Conservation (phyloP, 306 rosid genomes). For the Ziziphus jujuba region DNA sequence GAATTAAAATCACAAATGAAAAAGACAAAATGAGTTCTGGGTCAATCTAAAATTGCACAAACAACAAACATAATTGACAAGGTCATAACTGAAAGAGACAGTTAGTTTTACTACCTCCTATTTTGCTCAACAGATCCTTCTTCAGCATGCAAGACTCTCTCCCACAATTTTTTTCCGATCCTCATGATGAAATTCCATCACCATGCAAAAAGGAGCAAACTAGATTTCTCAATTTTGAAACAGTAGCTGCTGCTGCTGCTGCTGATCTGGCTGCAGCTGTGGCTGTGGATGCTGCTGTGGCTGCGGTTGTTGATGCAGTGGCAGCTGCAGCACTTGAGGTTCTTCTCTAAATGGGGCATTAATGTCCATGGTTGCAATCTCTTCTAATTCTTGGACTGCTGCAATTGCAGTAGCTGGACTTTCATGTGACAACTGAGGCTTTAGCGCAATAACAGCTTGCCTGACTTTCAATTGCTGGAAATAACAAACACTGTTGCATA, state of each 20-base stretch:
- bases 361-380: conserved; percentile 58
- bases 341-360: conserved; percentile 53
- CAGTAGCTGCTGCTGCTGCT: conserved; percentile 18
- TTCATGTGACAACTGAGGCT: conserved; percentile 61
- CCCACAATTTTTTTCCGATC: conserved; percentile 38
- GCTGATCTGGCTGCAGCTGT: neutral
- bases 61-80: conserved; percentile 51
- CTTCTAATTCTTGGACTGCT: conserved; percentile 72
- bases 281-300: neutral
- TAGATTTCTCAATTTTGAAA: conserved; percentile 29
- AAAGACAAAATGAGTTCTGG: conserved; percentile 11
- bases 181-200: conserved; percentile 37
- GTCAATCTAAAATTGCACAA: conserved; percentile 28
- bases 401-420: conserved; percentile 51
- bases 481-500: conserved; percentile 6
- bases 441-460: conserved; percentile 60
- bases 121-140: conserved; percentile 56
- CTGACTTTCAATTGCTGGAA: conserved; percentile 73
- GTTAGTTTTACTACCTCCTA: conserved; percentile 73
- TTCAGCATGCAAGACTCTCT: conserved; percentile 43
- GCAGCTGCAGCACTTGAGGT: conserved; percentile 31
- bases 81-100: conserved; percentile 48
- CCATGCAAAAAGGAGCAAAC: conserved; percentile 10
- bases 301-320: conserved; percentile 27
- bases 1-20: conserved; percentile 16